Base-by-base conservation (phyloP, 2,329 filamentous ascomycete genomes). In the Malbranchea zuffiana region DNA sequence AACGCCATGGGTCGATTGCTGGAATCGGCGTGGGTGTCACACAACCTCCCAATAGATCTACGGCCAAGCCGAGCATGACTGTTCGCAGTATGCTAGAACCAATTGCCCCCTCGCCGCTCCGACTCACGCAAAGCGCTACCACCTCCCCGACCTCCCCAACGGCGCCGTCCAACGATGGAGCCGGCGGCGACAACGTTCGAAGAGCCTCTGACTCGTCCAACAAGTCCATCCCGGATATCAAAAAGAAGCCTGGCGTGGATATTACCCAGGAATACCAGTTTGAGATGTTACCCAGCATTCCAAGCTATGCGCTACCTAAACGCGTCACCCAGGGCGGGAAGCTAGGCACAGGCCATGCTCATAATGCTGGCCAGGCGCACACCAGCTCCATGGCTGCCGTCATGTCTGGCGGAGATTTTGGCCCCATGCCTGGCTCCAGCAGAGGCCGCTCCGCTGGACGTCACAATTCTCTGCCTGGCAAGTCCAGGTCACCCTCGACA, bases 301-400 rank as follows among this genome's bases (percentile, higher is more conserved):
- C 60, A 36, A 53, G 53, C 40, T 59, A 59, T 35, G 59, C 57
- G 2, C 49, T 60, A 47, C 62, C 59, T 40, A 57, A 63, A 50
- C 53, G 64, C 40, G 59, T 61, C 15, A 52, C 63, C 24, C 59
- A 67, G 48, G 56, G 59, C 18, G 57, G 54, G 23, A 65, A 62
- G 50, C 59, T 60, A 47, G 53, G 51, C 36, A 42, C 46, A 33
- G 18, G 20, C 4, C 26, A 29, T 20, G 21, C 21, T 17, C 31
- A 35, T 13, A 32, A 35, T 15, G 33, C 29, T 32, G 44, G 43
- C 35, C 30, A 46, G 50, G 44, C 53, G 10, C 49, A 52, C 12
- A 42, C 56, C 32, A 59, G 57, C 28, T 57, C 67, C n/a, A 67
- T 71, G 65, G 66, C 66, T 4, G 56, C 60, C 15, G 56, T 63